These are phyloP conservation scores for Haplographium delicatum DNA, from an alignment of 495 filamentous ascomycete genomes.

Conservation along the genomic window DNA sequence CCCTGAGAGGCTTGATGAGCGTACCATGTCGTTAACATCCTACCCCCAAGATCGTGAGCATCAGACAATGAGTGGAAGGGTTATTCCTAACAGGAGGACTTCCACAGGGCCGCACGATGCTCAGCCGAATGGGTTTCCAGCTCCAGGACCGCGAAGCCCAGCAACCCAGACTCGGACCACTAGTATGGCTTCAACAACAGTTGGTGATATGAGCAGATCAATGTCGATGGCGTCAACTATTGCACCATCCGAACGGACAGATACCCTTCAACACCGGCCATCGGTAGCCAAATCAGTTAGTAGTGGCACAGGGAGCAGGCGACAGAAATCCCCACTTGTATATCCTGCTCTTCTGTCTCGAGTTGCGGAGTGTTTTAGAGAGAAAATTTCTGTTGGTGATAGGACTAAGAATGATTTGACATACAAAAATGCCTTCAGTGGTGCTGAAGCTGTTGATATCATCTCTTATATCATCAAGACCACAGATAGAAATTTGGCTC, in stretches of 20 bases:
- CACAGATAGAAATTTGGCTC: slow-evolving; percentile 87
- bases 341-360: slow-evolving; percentile 89
- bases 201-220: slow-evolving; percentile 40
- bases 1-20: slow-evolving; percentile 85
- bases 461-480: slow-evolving; percentile 95
- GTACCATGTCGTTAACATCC: slow-evolving; percentile 91
- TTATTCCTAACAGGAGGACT: slow-evolving; percentile 64
- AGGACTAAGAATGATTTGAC: slow-evolving; percentile 94
- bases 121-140: slow-evolving; percentile 14
- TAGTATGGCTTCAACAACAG: slow-evolving; percentile 47
- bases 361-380: slow-evolving; percentile 85
- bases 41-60: slow-evolving; percentile 67
- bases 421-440: slow-evolving; percentile 95
- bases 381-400: slow-evolving; percentile 75
- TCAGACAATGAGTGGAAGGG: slow-evolving; percentile 86
- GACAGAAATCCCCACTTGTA: slow-evolving; percentile 60
- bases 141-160: slow-evolving; percentile 16
- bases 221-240: slow-evolving; percentile 91
- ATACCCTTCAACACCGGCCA: slow-evolving; percentile 38
- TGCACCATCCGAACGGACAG: slow-evolving; percentile 37
- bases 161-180: slow-evolving; percentile 35
- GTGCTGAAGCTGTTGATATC: slow-evolving; percentile 90
- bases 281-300: slow-evolving; percentile 30
- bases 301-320: slow-evolving; percentile 26
- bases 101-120: slow-evolving; percentile 15